Percentiles rank a stretch among this genome's conserved stretches.
Conservation (phyloP, 352 stramenopile genomes). For the Globisporangium okanoganense region DNA sequence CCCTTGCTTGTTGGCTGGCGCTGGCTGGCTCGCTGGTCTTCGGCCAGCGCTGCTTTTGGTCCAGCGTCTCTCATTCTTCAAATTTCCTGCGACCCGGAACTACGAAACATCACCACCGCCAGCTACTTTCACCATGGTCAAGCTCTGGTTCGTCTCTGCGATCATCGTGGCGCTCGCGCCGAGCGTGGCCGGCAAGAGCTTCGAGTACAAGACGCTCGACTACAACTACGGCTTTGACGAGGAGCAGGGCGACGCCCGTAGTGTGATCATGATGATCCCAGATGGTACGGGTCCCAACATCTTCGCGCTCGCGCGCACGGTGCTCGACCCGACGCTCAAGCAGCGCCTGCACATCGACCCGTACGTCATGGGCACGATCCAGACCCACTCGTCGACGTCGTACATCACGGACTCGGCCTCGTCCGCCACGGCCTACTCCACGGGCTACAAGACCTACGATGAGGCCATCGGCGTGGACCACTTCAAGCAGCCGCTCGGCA, state of each 20-base stretch:
- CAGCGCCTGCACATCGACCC: constrained; percentile 58
- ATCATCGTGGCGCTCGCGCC: constrained; percentile 22
- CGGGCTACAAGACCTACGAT: constrained; percentile 67
- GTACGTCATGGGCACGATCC: constrained; percentile 47
- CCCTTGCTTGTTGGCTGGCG: not conserved
- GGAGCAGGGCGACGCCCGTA: constrained; percentile 33
- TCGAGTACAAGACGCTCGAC: constrained; percentile 65
- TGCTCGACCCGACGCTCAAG: constrained; percentile 49
- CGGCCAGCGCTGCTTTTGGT: too few species aligned
- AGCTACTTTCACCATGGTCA: constrained; percentile 22
- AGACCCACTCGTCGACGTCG: constrained; percentile 62
- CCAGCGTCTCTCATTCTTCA: constrained; percentile 11
- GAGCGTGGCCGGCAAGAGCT: constrained; percentile 19
- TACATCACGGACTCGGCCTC: constrained; percentile 66
- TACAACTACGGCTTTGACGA: constrained; percentile 61
- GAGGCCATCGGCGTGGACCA: constrained; percentile 53
- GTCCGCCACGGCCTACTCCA: constrained; percentile 50
- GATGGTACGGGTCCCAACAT: constrained; percentile 64
- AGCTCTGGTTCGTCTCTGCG: constrained; percentile 29
- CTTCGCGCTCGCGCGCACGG: constrained; percentile 50
- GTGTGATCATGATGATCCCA: constrained; percentile 74
- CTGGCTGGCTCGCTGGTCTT: too few species aligned
- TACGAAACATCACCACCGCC: constrained; percentile 8
- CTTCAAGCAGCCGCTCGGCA: constrained; percentile 49
- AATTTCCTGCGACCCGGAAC: constrained; percentile 5